Percentiles rank a stretch among this genome's conserved stretches.
Evolutionary conservation across 768 basidiomycete species (phyloP).

Genomic region (Pulveroboletus sp.): DNA sequence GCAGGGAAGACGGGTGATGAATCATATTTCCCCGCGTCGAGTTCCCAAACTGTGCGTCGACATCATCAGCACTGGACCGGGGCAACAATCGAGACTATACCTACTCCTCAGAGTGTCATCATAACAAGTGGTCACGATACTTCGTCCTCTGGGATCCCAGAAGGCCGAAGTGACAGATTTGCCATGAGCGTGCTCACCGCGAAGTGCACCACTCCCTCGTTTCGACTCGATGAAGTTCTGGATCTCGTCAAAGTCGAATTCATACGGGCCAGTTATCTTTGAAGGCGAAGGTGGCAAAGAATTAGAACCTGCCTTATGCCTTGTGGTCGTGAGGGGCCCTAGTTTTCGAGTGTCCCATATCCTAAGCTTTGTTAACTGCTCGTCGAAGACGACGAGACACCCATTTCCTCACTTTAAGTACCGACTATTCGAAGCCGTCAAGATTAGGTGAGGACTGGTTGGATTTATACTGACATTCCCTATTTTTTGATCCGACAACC

Average conservation of each 20-base stretch:
- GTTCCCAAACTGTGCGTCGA: slow-evolving; percentile 66
- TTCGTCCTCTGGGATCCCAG: slow-evolving; percentile 80
- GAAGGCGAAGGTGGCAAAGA: slow-evolving; percentile 25
- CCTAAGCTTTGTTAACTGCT: slow-evolving; percentile 35
- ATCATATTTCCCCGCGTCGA: slow-evolving; percentile 50
- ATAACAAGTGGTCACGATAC: slow-evolving; percentile 82
- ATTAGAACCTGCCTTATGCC: slow-evolving; percentile 14
- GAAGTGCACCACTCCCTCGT: slow-evolving; percentile 52
- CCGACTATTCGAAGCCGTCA: slow-evolving; percentile 77
- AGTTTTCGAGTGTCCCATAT: slow-evolving; percentile 82
- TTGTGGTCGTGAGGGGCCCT: slow-evolving; percentile 35
- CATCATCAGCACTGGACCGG: slow-evolving; percentile 8
- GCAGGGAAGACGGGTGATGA: slow-evolving; percentile 50
- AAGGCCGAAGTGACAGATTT: slow-evolving; percentile 82
- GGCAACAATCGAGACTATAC: slow-evolving; percentile 21
- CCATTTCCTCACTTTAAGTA: slow-evolving; percentile 53
- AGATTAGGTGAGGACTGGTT: slow-evolving; percentile 55
- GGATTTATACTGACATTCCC: slow-evolving; percentile 82
- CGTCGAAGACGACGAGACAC: background rate
- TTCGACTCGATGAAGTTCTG: slow-evolving; percentile 49
- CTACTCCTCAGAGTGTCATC: slow-evolving; percentile 73
- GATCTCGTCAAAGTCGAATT: slow-evolving; percentile 42
- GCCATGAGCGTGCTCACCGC: slow-evolving; percentile 65
- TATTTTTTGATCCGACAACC: slow-evolving; percentile 69
- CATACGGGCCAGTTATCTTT: slow-evolving; percentile 16